Evolutionary conservation across 805 yeast genomes (phyloP), one percentile per base, ranked within the genome.

Genomic region (Wickerhamiella brachini): DNA sequence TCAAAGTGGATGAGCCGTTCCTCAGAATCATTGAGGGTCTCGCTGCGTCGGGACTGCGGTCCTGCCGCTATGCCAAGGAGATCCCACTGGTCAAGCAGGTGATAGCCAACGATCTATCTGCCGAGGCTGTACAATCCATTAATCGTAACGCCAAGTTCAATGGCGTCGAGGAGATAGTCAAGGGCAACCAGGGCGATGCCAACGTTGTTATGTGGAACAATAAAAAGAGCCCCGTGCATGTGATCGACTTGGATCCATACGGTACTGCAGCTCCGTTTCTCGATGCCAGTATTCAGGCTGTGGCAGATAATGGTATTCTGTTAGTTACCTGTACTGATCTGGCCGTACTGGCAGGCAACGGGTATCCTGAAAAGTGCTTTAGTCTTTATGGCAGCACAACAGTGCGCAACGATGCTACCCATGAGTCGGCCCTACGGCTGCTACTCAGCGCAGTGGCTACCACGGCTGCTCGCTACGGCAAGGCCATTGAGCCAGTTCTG

Each of bases 201-300:
- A 87, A 84, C 57, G 78, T 77, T 42, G 79, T 76, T 61, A 86
- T 93, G 95, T 71, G 81, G 49, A 62, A 52, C 1, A 60, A 57
- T 49, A 68, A 60, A 62, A 57, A 12, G 8, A 31, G 63, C 68
- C 47, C 67, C 62, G 88, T 83, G 68, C 95, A 93, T 63, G 85
- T 86, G 2, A 79, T 93, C 52, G 99, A 93, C 67, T 73, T 93
- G 49, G 99, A 93, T 66, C 99, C 99, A 0, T 93, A 93, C 63
- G 99, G 99, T 29, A 83, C 97, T 0, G 98, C 96, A 0, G 79
- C 96, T 0, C 98, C 98, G 7, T 93, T 93, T 64, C 74, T 93
- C 26, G 98, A 93, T 65, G 79, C 93, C 31, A 97, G 97, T 0
- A 71, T 93, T 31, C 95, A 87, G 61, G 71, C 82, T 31, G 76